These are phyloP conservation scores for Mycotypha africana DNA, from an alignment of 371 early-diverging fungal genomes.

Conservation along the genomic window DNA sequence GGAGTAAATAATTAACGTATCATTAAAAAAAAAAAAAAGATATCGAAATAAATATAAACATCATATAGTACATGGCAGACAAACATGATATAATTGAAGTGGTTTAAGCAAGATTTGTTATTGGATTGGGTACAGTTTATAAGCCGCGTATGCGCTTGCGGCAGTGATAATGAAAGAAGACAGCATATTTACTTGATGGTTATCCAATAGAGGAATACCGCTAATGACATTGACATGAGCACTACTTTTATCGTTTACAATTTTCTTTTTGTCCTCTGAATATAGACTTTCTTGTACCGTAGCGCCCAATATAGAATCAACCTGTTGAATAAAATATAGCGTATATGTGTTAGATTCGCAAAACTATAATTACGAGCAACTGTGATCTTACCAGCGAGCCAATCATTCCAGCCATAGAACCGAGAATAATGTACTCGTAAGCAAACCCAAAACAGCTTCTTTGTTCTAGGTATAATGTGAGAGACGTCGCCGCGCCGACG, in stretches of 20 bases:
- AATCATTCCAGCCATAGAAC: slow-evolving; percentile 57
- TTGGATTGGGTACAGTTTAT: too few relatives aligned
- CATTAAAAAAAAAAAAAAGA: neutral
- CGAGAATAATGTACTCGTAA: slow-evolving; percentile 39
- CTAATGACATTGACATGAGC: slow-evolving; percentile 45
- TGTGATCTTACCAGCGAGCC: slow-evolving; percentile 72
- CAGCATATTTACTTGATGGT: slow-evolving; percentile 61
- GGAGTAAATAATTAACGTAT: neutral
- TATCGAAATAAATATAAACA: slow-evolving; percentile 2
- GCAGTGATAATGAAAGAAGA: slow-evolving; percentile 14
- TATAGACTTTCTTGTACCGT: slow-evolving; percentile 71
- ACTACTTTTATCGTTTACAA: slow-evolving; percentile 31
- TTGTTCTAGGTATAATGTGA: slow-evolving; percentile 45
- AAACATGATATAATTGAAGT: too few relatives aligned
- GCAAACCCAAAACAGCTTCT: slow-evolving; percentile 31
- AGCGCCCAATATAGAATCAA: slow-evolving; percentile 86
- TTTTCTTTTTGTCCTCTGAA: slow-evolving; percentile 53
- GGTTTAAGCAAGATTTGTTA: too few relatives aligned
- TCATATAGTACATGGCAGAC: slow-evolving; percentile 1
- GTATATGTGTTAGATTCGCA: too few relatives aligned
- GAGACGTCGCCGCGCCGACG: slow-evolving; percentile 61
- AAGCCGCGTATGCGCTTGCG: slow-evolving; percentile 6
- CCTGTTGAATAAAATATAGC: slow-evolving; percentile 26
- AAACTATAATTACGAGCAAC: too few relatives aligned
- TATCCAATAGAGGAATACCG: slow-evolving; percentile 69